Percentiles rank a stretch among this genome's conserved stretches.
Evolutionary conservation across 129 eudicot genomes (phyloP).

Genomic region (Pseudognaphalium luteoalbum): DNA sequence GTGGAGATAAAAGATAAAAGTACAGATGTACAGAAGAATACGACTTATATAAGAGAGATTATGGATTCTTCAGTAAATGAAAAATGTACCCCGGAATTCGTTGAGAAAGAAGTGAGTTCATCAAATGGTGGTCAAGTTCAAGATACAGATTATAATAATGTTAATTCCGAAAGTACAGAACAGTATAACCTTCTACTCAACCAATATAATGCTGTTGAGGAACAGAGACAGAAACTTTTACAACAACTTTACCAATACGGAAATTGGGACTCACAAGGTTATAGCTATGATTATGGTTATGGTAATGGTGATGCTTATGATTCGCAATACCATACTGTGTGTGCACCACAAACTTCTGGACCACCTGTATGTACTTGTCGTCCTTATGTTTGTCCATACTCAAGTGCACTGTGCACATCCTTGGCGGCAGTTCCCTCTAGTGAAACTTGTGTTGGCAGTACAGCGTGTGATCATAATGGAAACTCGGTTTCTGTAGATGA

Average conservation of each 20-base stretch:
- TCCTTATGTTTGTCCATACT: slow-evolving; percentile 58
- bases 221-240: slow-evolving; percentile 61
- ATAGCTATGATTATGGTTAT: slow-evolving; percentile 38
- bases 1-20: slow-evolving; percentile 30
- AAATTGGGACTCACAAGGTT: slow-evolving; percentile 46
- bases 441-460: slow-evolving; percentile 30
- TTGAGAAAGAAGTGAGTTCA: slow-evolving; percentile 24
- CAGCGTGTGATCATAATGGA: slow-evolving; percentile 29
- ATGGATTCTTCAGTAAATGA: slow-evolving; percentile 11
- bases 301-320: slow-evolving; percentile 37
- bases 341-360: slow-evolving; percentile 43
- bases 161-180: slow-evolving; percentile 41
- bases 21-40: slow-evolving; percentile 17
- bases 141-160: slow-evolving; percentile 23
- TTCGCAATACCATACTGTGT: slow-evolving; percentile 53
- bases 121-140: slow-evolving; percentile 38
- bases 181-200: slow-evolving; percentile 55
- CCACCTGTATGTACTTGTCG: slow-evolving; percentile 48
- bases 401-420: slow-evolving; percentile 44
- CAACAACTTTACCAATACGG: slow-evolving; percentile 69
- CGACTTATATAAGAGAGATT: slow-evolving; percentile 22
- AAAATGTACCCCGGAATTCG: slow-evolving; percentile 29
- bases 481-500: slow-evolving; percentile 34
- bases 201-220: slow-evolving; percentile 79
- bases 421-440: slow-evolving; percentile 20